These are phyloP conservation scores for Umbilicus rupestris DNA, from an alignment of 164 flowering plant genomes.

Conservation along the genomic window DNA sequence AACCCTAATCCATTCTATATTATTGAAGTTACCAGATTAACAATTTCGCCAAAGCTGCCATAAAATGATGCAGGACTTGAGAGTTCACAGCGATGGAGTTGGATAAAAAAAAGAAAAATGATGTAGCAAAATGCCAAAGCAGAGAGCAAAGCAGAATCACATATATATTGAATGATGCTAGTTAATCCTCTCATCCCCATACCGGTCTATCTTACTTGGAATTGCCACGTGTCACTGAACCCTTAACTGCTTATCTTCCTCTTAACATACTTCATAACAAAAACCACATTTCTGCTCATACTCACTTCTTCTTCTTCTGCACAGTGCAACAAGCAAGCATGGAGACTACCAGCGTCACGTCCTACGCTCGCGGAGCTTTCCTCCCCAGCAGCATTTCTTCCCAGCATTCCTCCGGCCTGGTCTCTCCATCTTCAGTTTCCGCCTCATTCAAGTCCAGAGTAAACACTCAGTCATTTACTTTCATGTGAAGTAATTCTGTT, in stretches of 20 bases:
- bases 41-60: no score
- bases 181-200: conserved; percentile 15
- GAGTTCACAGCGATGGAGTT: no score
- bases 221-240: conserved; percentile 37
- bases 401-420: conserved; percentile 36
- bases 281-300: conserved; percentile 1
- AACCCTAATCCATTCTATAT: no score
- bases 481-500: neutral
- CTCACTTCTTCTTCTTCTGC: conserved; percentile 3
- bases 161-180: conserved; percentile 20
- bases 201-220: conserved; percentile 18
- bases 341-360: conserved; percentile 61
- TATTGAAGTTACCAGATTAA: no score
- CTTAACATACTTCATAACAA: conserved; percentile 1
- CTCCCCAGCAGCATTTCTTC: conserved; percentile 40
- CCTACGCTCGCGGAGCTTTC: conserved; percentile 49
- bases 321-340: conserved; percentile 17
- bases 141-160: conserved; percentile 23
- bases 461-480: neutral
- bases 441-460: conserved; percentile 51
- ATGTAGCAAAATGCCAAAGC: neutral
- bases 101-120: neutral
- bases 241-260: conserved; percentile 6
- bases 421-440: conserved; percentile 41
- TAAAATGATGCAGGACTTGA: no score